Evolutionary conservation across 2,329 filamentous ascomycete genomes (phyloP).

Genomic region (Epichloe aotearoae): DNA sequence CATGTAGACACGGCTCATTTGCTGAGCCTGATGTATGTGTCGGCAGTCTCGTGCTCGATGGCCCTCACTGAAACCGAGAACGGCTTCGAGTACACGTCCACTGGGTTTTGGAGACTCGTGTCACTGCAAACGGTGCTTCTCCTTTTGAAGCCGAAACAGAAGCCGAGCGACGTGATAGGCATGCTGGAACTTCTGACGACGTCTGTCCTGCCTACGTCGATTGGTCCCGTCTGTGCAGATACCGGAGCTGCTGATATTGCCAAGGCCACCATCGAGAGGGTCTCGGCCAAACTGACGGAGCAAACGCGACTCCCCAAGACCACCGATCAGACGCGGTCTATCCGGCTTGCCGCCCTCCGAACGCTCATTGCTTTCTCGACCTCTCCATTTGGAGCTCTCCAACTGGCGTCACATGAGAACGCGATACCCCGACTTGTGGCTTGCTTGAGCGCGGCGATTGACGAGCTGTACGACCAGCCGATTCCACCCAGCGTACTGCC

Average conservation of each 20-base stretch:
- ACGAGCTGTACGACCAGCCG: constrained; percentile 53
- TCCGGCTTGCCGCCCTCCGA: constrained; percentile 34
- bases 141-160: constrained; percentile 54
- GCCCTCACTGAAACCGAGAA: constrained; percentile 18
- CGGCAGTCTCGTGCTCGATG: constrained; percentile 46
- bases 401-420: constrained; percentile 54
- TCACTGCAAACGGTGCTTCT: constrained; percentile 53
- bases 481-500: constrained; percentile 28
- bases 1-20: constrained; percentile 51
- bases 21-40: constrained; percentile 51
- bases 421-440: constrained; percentile 64
- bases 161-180: constrained; percentile 45
- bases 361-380: constrained; percentile 47
- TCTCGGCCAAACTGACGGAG: constrained; percentile 50
- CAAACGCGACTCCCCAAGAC: constrained; percentile 27
- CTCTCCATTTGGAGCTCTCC: constrained; percentile 47
- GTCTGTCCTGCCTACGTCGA: constrained; percentile 47
- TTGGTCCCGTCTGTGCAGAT: constrained; percentile 48
- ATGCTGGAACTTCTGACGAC: constrained; percentile 55
- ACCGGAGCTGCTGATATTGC: constrained; percentile 31
- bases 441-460: constrained; percentile 50
- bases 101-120: constrained; percentile 54
- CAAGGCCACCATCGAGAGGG: constrained; percentile 42
- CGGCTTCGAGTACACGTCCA: constrained; percentile 17
- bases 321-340: constrained; percentile 25